Conservation (phyloP, 129 eudicot species). For the Tagetes erecta region DNA sequence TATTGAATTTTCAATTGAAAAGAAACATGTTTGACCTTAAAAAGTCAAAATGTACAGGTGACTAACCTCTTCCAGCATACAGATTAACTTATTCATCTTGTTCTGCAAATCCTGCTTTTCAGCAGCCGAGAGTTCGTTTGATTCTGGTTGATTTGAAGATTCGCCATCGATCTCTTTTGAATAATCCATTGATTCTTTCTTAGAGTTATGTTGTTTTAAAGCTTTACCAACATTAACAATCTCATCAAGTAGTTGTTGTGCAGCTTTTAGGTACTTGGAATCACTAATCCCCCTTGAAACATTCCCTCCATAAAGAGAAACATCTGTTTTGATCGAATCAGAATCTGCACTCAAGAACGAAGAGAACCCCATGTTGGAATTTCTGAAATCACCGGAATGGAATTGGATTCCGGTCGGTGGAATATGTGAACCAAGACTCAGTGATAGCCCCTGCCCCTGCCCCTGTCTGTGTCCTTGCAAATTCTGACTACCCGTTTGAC, state of each 20-base stretch:
- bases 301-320: conserved; percentile 43
- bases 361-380: conserved; percentile 39
- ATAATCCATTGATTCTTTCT: conserved; percentile 45
- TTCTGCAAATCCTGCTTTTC: conserved; percentile 77
- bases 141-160: conserved; percentile 44
- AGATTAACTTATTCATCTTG: conserved; percentile 72
- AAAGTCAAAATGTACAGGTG: neutral
- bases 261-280: conserved; percentile 80
- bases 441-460: conserved; percentile 56
- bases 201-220: conserved; percentile 44
- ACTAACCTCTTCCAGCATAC: conserved; percentile 84
- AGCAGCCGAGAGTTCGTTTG: conserved; percentile 63
- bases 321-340: conserved; percentile 33
- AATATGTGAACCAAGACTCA: conserved; percentile 61
- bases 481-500: conserved; percentile 38
- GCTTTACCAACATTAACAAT: conserved; percentile 74
- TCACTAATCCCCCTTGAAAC: conserved; percentile 45
- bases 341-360: conserved; percentile 35
- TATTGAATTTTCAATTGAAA: neutral
- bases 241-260: conserved; percentile 79
- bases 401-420: conserved; percentile 44
- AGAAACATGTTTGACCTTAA: conserved; percentile 6
- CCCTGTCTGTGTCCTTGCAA: conserved; percentile 34
- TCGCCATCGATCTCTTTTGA: conserved; percentile 42
- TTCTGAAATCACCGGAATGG: conserved; percentile 45